Evolutionary conservation across 2,329 filamentous ascomycete species (phyloP), one percentile per base, ranked within the genome.

Genomic region (Knufia petricola): DNA sequence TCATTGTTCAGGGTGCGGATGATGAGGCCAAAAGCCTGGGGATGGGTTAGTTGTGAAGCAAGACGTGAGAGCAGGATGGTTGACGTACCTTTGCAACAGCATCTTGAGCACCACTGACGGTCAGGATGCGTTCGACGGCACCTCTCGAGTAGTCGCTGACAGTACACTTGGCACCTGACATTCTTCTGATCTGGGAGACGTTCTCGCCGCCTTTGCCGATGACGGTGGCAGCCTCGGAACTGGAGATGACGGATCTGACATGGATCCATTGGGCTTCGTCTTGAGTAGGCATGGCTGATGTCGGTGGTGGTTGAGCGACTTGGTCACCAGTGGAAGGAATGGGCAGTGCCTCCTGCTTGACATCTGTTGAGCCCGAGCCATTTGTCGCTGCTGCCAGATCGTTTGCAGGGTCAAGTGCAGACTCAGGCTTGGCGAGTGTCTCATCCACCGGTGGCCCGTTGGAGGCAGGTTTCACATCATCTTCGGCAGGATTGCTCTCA

Each of bases 161-260:
- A 41, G 92, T 98, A 74, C 92, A 98, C 72, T 96, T 96, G 58
- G 92, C 92, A 60, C 88, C 89, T 46, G 92, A 95, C 70, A 95
- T 77, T 65, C 87, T 87, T 58, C 92, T 82, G 63, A 98, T 96
- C 70, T 94, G 87, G 58, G 89, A 94, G 41, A 98, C 92, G 63
- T 98, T 98, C 74, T 98, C 92, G 64, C 92, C 92, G 55, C 89
- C 90, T 72, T 98, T 98, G 64, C 92, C 92, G 68, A 98, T 98
- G 58, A 95, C 87, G 42, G 92, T 98, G 32, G 92, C 92, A 58
- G 92, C 92, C 69, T 98, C 92, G 39, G 88, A 87, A 68, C 90
- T 98, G 46, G 90, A 94, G 61, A 98, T 98, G 61, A 95, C 89
- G 49, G 92, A 87, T 59, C 92, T 85, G 60, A 98, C 86, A 66